A percentile compares a stretch with the other conserved stretches of the same genome.
Evolutionary conservation across 768 basidiomycete species (phyloP).

Genomic region (Leccinum subtestaceum): DNA sequence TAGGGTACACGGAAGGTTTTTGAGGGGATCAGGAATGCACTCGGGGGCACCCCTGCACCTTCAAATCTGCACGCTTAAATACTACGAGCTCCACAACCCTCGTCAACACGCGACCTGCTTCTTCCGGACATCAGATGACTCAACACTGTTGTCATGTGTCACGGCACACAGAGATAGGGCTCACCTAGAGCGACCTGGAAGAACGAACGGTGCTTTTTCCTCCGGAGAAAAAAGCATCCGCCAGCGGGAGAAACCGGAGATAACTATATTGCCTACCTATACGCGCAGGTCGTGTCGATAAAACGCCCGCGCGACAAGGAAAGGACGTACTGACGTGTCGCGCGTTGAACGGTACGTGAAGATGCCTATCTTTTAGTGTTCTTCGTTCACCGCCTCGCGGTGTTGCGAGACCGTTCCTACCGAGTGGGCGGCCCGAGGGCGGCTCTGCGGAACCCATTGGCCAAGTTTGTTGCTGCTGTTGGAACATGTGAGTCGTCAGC

Average conservation of each 20-base stretch:
- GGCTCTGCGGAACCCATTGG: not conserved
- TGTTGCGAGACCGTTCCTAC: not conserved
- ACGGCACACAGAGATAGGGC: slow-evolving; percentile 4
- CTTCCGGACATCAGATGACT: slow-evolving; percentile 18
- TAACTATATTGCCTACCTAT: not conserved
- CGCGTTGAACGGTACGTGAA: not conserved
- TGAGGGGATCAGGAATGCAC: not conserved
- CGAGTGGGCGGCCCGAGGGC: not conserved
- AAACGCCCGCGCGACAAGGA: not conserved
- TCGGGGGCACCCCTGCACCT: not conserved
- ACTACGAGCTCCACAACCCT: not conserved
- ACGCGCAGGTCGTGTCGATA: not conserved
- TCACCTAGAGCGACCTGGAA: not conserved
- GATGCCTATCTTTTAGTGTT: slow-evolving; percentile 1
- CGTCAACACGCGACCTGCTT: not conserved
- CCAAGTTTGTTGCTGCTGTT: not conserved
- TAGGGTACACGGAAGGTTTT: not conserved
- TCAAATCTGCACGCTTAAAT: slow-evolving; percentile 6
- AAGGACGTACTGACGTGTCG: not conserved
- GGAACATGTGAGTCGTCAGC: slow-evolving; percentile 2
- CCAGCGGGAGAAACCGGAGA: not conserved
- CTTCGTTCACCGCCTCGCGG: not conserved
- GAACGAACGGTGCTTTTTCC: not conserved
- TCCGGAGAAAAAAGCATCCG: not conserved
- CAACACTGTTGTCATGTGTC: slow-evolving; percentile 4